Percentiles rank a stretch among this genome's conserved stretches.
Conservation (phyloP, 1,139 yeast genomes). For the Saccharomyces hybrid region DNA sequence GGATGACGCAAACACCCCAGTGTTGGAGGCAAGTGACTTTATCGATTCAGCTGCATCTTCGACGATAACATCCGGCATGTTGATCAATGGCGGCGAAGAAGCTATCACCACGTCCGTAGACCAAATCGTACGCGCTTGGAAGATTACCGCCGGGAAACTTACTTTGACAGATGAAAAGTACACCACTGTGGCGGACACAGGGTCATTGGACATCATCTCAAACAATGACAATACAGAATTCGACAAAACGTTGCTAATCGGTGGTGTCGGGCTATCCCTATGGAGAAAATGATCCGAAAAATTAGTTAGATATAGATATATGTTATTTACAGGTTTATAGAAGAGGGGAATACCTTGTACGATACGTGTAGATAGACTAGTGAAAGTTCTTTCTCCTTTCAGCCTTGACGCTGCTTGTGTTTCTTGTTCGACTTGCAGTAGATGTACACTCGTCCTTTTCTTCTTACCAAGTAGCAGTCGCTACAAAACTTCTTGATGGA, state of each 20-base stretch:
- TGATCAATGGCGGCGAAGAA: conserved; percentile 22
- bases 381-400: conserved; percentile 11
- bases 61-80: conserved; percentile 63
- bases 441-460: conserved; percentile 90
- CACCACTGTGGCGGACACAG: conserved; percentile 88
- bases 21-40: conserved; percentile 30
- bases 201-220: conserved; percentile 46
- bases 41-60: conserved; percentile 68
- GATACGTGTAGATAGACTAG: not conserved
- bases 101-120: conserved; percentile 52
- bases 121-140: conserved; percentile 68
- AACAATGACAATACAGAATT: conserved; percentile 28
- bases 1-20: conserved; percentile 16
- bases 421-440: conserved; percentile 88
- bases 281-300: conserved; percentile 34
- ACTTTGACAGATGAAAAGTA: conserved; percentile 40
- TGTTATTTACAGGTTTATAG: not conserved
- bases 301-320: conserved; percentile 2
- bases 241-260: conserved; percentile 37
- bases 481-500: conserved; percentile 87
- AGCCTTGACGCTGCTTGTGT: conserved; percentile 97
- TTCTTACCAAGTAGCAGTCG: conserved; percentile 84
- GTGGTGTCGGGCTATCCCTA: conserved; percentile 64
- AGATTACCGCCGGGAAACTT: conserved; percentile 32
- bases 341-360: not conserved